Evolutionary conservation across 495 filamentous ascomycete species (phyloP).

Genomic region (Aspergillus homomorphus): DNA sequence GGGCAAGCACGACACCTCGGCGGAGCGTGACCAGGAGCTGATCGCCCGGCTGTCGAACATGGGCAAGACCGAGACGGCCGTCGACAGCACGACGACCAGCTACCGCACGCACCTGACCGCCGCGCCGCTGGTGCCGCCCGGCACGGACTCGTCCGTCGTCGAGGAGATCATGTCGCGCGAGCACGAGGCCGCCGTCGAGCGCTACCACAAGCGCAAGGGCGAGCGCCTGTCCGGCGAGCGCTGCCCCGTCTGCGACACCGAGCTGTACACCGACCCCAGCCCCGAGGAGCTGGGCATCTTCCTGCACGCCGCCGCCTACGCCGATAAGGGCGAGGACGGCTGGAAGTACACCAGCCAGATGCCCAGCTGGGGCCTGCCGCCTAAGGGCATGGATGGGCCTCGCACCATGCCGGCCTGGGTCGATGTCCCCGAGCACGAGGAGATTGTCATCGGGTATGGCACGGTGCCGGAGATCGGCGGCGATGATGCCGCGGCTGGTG

Average conservation of each 20-base stretch:
- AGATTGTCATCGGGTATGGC: slow-evolving; percentile 38
- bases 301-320: slow-evolving; percentile 86
- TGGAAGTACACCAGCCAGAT: slow-evolving; percentile 87
- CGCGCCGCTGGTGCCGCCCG: slow-evolving; percentile 39
- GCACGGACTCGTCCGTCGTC: slow-evolving; percentile 36
- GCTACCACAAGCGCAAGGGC: slow-evolving; percentile 72
- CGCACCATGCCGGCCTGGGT: slow-evolving; percentile 49
- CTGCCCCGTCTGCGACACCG: slow-evolving; percentile 79
- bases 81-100: slow-evolving; percentile 74
- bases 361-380: slow-evolving; percentile 83
- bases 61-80: slow-evolving; percentile 88
- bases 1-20: slow-evolving; percentile 62
- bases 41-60: slow-evolving; percentile 81
- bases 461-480: slow-evolving; percentile 29
- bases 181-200: slow-evolving; percentile 83
- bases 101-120: slow-evolving; percentile 57
- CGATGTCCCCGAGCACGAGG: slow-evolving; percentile 31
- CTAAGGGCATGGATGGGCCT: slow-evolving; percentile 57
- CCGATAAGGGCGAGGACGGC: slow-evolving; percentile 63
- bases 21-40: slow-evolving; percentile 80
- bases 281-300: slow-evolving; percentile 87
- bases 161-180: slow-evolving; percentile 45
- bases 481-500: not conserved
- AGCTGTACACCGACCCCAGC: slow-evolving; percentile 89
- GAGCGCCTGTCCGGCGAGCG: slow-evolving; percentile 86